Base-by-base conservation (phyloP, 257 asterid species). In the Solanum infundibuliforme region DNA sequence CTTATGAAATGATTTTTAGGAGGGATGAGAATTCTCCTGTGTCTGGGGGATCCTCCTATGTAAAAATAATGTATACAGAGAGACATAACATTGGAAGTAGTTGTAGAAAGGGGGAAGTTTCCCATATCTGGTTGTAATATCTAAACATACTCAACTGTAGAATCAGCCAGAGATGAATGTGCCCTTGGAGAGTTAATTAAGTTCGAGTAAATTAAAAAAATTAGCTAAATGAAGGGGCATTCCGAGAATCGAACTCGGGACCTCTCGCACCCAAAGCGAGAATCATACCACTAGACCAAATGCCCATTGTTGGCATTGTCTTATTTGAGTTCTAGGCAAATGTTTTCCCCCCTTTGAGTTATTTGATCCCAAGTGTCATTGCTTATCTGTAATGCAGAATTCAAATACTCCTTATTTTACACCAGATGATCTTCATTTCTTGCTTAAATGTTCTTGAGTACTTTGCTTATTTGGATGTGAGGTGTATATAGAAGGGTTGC, bases 251-350 rank as follows among this genome's bases (percentile, higher is more conserved):
- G 92, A 95, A 93, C 95, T 92, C 91, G 90, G 92, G 98, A 92
- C 96, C 96, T 91, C 94, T 90, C 43, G 79, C 82, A 92, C 97
- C 97, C 95, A 74, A 90, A 96, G 95, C 92, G 92, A 92, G 98
- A 94, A 94, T 95, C 96, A 93, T 95, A 91, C 95, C 97, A 92
- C 95, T 93, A 94, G 95, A 93, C 98, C 99, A 93, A 82, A 82
- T 82, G 83, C 20, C 83, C 83, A 2, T 46, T 4, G 27, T 29
- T 46, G 85, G 23, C 65, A 27, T 27, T 25, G 35, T 39, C 36
- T 12, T 7, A 25, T 41, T 77, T 79, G 39, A 77, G 38, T 41
- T 14, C 20, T 77, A 77, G 3, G 0, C 0, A 25, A 7, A 7
- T 13, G 8, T 25, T 77, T 41, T 41, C 16, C 68, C 34, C 27